Evolutionary conservation across 2,329 filamentous ascomycete species (phyloP), one percentile per base, ranked within the genome.

Genomic region (Rutstroemia sydowiana): DNA sequence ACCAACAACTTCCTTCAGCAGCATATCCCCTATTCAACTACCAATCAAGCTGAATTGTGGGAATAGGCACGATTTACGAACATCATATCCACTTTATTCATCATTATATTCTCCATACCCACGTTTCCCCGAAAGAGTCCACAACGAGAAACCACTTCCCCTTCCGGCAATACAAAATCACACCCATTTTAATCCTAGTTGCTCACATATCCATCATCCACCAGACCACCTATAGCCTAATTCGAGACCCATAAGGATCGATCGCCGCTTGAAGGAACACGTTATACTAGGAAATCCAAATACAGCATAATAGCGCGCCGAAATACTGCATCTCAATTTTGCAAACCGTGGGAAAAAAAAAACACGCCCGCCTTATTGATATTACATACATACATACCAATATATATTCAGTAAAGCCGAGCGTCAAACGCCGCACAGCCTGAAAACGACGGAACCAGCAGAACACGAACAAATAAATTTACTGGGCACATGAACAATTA

Each of bases 351-450:
- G 34, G 18, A 37, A 18, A 37, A 51, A 51, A 21, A 46, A 36
- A n/a, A n/a, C n/a, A n/a, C n/a, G n/a, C n/a, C n/a, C 26, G 41
- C 48, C 48, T 45, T 51, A 51, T 51, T 42, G 48, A 46, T 51
- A 51, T 51, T n/a, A n/a, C n/a, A n/a, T n/a, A n/a, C n/a, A n/a
- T n/a, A n/a, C n/a, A n/a, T n/a, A n/a, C n/a, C n/a, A n/a, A n/a
- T n/a, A n/a, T n/a, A n/a, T 51, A 31, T 51, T 23, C 30, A 28
- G 20, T 45, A 31, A 45, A 23, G 16, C 48, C 31, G 41, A 51
- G 46, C 18, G 41, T 45, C 10, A n/a, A 16, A 36, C 13, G 28
- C 23, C 16, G 26, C 41, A 31, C 32, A 31, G 18, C 32, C 41
- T 31, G 32, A 46, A 31, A 16, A 41, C 16, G 30, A 23, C 42